phyloP scores from a whole-genome alignment of 2,329 filamentous ascomycete species.

The Verticillium alfalfae region DNA sequence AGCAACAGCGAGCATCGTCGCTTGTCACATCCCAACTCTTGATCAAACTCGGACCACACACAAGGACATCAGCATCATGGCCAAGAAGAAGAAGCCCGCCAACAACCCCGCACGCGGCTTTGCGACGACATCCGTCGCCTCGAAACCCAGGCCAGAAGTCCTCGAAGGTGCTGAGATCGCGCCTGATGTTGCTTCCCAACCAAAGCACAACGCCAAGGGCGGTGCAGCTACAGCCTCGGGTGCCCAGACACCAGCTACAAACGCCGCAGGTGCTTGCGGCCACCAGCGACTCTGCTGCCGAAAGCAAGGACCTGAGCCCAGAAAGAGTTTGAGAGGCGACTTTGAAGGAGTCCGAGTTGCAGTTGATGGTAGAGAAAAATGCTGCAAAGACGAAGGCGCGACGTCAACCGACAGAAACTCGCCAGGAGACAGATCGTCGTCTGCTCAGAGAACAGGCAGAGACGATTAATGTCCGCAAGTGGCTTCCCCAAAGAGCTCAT shows the following conservation, averaged over 20 bases:
- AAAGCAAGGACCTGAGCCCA: constrained; percentile 57
- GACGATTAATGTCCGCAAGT: constrained; percentile 65
- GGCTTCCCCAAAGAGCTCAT: constrained; percentile 76
- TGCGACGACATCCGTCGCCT: constrained; percentile 87
- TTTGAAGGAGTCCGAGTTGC: constrained; percentile 88
- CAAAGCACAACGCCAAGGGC: not conserved
- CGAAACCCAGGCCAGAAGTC: constrained; percentile 66
- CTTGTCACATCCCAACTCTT: not conserved
- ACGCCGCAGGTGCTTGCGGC: constrained; percentile 15
- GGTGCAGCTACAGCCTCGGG: not conserved
- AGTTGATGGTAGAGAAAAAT: constrained; percentile 80
- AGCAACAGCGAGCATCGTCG: not conserved
- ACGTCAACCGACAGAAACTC: constrained; percentile 69
- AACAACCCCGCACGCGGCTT: constrained; percentile 88
- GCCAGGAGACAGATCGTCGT: constrained; percentile 80
- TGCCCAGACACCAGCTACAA: constrained; percentile 12
- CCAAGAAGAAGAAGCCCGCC: constrained; percentile 84
- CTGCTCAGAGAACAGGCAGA: constrained; percentile 76
- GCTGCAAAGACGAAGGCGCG: constrained; percentile 73
- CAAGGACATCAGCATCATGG: not conserved
- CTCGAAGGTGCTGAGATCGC: constrained; percentile 22
- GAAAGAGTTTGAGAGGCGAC: constrained; percentile 88
- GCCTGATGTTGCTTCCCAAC: not conserved
- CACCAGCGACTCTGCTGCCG: constrained; percentile 11
- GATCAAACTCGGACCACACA: not conserved